Percentiles rank a stretch among this genome's conserved stretches.
Evolutionary conservation across 345 rosid genomes (phyloP).

Genomic region (Pistacia vera): DNA sequence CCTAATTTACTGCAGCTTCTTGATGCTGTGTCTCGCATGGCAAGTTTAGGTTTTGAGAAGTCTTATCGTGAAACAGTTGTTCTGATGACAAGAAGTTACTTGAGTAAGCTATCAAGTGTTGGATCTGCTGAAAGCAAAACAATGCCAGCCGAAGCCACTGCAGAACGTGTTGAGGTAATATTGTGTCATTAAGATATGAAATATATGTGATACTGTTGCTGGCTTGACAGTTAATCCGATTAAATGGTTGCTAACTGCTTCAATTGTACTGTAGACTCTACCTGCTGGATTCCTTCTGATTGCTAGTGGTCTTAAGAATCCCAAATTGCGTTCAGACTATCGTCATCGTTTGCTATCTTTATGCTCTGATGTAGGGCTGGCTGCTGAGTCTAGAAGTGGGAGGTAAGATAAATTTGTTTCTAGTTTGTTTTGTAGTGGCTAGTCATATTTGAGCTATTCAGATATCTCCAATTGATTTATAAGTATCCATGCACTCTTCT

Average conservation of each 20-base stretch:
- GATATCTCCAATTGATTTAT: conserved; percentile 18
- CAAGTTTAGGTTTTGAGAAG: conserved; percentile 98
- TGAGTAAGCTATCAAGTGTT: conserved; percentile 71
- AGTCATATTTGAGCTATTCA: neutral
- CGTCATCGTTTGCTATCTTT: conserved; percentile 93
- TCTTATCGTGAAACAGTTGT: conserved; percentile 98
- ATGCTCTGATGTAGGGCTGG: conserved; percentile 98
- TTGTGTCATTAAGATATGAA: conserved; percentile 11
- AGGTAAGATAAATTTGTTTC: conserved; percentile 49
- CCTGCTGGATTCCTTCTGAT: conserved; percentile 98
- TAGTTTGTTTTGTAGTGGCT: conserved; percentile 15
- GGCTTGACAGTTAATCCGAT: conserved; percentile 26
- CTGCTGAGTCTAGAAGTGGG: conserved; percentile 97
- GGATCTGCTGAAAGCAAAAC: conserved; percentile 94
- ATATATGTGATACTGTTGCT: conserved; percentile 11
- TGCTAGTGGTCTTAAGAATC: conserved; percentile 72
- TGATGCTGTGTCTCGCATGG: conserved; percentile 96
- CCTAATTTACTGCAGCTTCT: conserved; percentile 71
- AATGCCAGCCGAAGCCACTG: conserved; percentile 80
- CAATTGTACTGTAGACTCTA: conserved; percentile 84
- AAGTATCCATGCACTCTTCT: conserved; percentile 2
- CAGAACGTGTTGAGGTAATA: conserved; percentile 91
- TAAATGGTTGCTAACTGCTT: conserved; percentile 52
- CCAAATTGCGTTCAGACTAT: conserved; percentile 83
- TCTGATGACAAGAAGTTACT: conserved; percentile 91